Evolutionary conservation across 257 asterid genomes (phyloP).

Genomic region (Capsicum rhomboideum): DNA sequence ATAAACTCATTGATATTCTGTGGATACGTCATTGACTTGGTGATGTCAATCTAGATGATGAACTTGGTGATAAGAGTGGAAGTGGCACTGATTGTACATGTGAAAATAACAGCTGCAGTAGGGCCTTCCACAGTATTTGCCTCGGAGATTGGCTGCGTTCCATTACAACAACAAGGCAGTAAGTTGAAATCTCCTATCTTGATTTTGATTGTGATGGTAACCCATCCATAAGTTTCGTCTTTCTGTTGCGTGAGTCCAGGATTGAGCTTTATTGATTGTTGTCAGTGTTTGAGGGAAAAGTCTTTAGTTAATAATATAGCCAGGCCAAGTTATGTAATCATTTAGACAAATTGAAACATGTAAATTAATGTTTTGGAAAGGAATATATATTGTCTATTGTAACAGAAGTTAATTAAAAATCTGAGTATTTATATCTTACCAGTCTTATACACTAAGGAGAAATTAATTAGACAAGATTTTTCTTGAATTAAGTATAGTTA

Average conservation of each 20-base stretch:
- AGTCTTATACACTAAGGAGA: neutral
- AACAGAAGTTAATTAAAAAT: neutral
- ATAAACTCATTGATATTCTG: neutral
- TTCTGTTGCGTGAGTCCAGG: neutral
- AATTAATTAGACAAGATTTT: neutral
- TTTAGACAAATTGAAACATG: neutral
- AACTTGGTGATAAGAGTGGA: slow-evolving; percentile 75
- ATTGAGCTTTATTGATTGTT: neutral
- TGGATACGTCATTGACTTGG: slow-evolving; percentile 6
- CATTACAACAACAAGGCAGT: slow-evolving; percentile 79
- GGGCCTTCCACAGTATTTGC: slow-evolving; percentile 67
- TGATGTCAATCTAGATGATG: slow-evolving; percentile 48
- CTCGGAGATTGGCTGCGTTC: slow-evolving; percentile 82
- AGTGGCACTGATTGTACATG: slow-evolving; percentile 62
- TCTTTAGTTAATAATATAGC: neutral
- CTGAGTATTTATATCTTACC: neutral
- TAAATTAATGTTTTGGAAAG: neutral
- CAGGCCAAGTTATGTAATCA: neutral
- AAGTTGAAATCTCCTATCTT: slow-evolving; percentile 21
- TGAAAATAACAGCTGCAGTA: slow-evolving; percentile 61
- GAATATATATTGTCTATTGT: neutral
- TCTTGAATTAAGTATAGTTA: neutral
- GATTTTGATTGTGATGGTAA: neutral
- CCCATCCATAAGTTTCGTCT: neutral
- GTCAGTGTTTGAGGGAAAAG: neutral